Conservation (phyloP, 2,329 filamentous ascomycete genomes). For the Raffaelea ambrosiae region DNA sequence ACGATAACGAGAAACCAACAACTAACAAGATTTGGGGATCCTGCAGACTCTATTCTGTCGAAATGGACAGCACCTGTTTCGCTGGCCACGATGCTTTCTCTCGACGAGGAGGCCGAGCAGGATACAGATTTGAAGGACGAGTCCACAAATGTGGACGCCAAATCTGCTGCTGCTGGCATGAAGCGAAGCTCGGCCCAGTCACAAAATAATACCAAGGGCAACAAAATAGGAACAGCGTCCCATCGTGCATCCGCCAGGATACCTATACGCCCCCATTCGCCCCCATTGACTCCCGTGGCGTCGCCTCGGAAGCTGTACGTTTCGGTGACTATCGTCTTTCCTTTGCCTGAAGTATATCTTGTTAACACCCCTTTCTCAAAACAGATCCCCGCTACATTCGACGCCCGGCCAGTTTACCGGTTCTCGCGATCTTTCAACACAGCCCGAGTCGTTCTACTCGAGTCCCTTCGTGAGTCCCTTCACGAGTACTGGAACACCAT, state of each 20-base stretch:
- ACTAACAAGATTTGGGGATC: not conserved
- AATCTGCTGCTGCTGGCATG: no score
- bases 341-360: no score
- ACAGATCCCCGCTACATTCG: not conserved
- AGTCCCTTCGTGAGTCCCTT: not conserved
- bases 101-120: constrained; percentile 8
- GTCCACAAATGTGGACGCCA: no score
- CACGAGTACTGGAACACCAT: not conserved
- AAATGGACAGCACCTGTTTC: constrained; percentile 26
- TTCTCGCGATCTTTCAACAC: not conserved
- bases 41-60: constrained; percentile 34
- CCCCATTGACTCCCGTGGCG: not conserved
- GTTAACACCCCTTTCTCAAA: no score
- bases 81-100: constrained; percentile 10
- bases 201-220: not conserved
- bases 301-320: not conserved
- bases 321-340: not conserved
- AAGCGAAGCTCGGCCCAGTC: not conserved
- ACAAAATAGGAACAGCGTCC: not conserved
- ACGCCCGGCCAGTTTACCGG: not conserved
- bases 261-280: not conserved
- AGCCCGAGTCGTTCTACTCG: not conserved
- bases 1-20: not conserved
- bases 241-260: not conserved
- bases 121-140: not conserved